Evolutionary conservation across 164 flowering plant genomes (phyloP).

Genomic region (Umbilicus rupestris): DNA sequence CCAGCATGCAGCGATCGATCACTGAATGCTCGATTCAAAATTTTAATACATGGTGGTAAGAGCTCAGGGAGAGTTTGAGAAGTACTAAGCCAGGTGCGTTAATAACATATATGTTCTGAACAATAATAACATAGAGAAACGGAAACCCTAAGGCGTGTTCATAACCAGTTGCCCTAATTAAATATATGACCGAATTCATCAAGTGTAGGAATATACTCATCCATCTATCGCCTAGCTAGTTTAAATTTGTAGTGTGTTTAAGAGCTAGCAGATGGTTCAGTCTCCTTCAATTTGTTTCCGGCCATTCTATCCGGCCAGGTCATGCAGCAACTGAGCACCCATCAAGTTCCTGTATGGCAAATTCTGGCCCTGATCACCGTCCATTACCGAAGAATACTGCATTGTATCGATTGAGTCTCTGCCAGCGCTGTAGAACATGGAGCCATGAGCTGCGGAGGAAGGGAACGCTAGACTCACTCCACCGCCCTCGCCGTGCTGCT

Average conservation of each 20-base stretch:
- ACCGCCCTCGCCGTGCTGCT: slow-evolving; percentile 57
- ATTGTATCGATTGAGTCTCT: slow-evolving; percentile 38
- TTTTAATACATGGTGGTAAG: too few species aligned
- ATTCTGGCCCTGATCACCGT: slow-evolving; percentile 48
- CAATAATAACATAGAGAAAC: background rate
- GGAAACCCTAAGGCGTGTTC: background rate
- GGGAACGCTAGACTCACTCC: slow-evolving; percentile 58
- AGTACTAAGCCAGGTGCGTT: too few species aligned
- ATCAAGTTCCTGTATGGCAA: slow-evolving; percentile 69
- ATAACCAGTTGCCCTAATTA: background rate
- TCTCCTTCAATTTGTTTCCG: background rate
- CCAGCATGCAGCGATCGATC: too few species aligned
- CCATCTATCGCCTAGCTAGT: background rate
- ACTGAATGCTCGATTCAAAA: too few species aligned
- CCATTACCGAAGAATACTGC: slow-evolving; percentile 57
- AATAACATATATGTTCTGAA: too few species aligned
- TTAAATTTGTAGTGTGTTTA: background rate
- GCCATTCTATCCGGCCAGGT: slow-evolving; percentile 39
- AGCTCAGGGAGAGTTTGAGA: too few species aligned
- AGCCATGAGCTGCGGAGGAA: slow-evolving; percentile 31
- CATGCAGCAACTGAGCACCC: slow-evolving; percentile 88
- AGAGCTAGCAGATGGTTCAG: too few species aligned
- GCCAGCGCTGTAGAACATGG: slow-evolving; percentile 49
- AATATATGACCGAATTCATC: background rate
- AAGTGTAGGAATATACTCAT: background rate